Evolutionary conservation across 352 stramenopile species (phyloP).

Genomic region (Hyphochytrium catenoides): DNA sequence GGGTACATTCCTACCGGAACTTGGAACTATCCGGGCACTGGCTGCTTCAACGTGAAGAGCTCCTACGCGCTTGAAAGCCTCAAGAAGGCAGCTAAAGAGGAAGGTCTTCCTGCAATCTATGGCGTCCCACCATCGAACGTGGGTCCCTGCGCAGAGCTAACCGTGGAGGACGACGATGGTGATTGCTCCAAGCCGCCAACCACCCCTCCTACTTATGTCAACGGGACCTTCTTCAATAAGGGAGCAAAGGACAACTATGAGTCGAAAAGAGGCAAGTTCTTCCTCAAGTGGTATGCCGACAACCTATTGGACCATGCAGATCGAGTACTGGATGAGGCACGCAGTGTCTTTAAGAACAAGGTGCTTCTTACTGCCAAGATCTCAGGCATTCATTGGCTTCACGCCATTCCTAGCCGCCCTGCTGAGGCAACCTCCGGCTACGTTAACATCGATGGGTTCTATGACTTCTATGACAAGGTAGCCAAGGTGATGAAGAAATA

Average conservation of each 20-base stretch:
- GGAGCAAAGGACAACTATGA: slow-evolving; percentile 3
- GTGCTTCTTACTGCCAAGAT: not conserved
- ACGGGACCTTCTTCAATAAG: slow-evolving; percentile 1
- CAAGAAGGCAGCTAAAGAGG: not conserved
- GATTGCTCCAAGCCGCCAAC: slow-evolving; percentile 2
- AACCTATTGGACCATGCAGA: slow-evolving; percentile 1
- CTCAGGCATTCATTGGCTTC: slow-evolving; percentile 3
- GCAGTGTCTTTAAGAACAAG: not conserved
- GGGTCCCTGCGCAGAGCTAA: not conserved
- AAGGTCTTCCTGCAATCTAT: no score
- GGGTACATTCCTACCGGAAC: not conserved
- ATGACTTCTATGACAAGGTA: not conserved
- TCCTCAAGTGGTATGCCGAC: slow-evolving; percentile 1
- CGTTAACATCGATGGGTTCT: slow-evolving; percentile 2
- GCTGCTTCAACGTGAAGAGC: slow-evolving; percentile 1
- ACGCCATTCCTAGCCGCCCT: not conserved
- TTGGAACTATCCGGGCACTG: slow-evolving; percentile 3
- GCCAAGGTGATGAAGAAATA: slow-evolving; percentile 2
- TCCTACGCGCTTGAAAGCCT: slow-evolving; percentile 1
- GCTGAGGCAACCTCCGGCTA: slow-evolving; percentile 2
- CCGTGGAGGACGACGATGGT: no score
- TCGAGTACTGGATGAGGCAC: not conserved
- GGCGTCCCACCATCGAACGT: not conserved
- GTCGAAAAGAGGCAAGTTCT: slow-evolving; percentile 1
- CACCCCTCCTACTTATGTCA: not conserved